Evolutionary conservation across 1,284 basidiomycete genomes (phyloP).

Genomic region (Earliella scabrosa): DNA sequence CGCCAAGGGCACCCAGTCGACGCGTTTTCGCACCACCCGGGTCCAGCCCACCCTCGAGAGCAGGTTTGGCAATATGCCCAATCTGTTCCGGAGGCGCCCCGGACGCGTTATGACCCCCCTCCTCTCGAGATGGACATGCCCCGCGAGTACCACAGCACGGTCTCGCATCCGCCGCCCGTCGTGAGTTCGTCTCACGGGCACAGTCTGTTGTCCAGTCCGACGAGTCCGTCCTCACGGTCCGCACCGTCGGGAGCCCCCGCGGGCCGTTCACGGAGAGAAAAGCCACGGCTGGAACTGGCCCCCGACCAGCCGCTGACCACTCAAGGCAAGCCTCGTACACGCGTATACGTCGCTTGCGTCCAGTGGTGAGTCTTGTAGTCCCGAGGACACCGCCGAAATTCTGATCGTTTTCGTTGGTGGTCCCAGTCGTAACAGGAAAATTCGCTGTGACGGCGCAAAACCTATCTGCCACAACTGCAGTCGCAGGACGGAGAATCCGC

Average conservation of each 20-base stretch:
- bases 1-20: constrained; percentile 13
- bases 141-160: constrained; percentile 13
- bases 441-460: constrained; percentile 79
- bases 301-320: constrained; percentile 77
- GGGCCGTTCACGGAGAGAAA: constrained; percentile 52
- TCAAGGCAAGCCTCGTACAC: constrained; percentile 69
- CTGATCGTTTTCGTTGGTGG: constrained; percentile 2
- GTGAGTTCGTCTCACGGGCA: constrained; percentile 19
- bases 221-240: constrained; percentile 15
- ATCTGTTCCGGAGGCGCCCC: constrained; percentile 6
- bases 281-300: constrained; percentile 63
- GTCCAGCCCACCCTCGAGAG: constrained; percentile 10
- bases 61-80: constrained; percentile 17
- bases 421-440: constrained; percentile 74
- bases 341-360: constrained; percentile 78
- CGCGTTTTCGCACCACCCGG: constrained; percentile 16
- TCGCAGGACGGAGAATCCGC: constrained; percentile 41
- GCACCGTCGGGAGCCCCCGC: constrained; percentile 8
- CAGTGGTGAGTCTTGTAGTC: constrained; percentile 62
- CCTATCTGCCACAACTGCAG: constrained; percentile 74
- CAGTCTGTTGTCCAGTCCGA: neutral
- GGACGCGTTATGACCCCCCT: constrained; percentile 19
- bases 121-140: constrained; percentile 7
- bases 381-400: neutral
- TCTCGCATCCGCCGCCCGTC: constrained; percentile 6